These are phyloP conservation scores for Paracoccidioides lutzii DNA, from an alignment of 2,329 filamentous ascomycete species.

Conservation along the genomic window DNA sequence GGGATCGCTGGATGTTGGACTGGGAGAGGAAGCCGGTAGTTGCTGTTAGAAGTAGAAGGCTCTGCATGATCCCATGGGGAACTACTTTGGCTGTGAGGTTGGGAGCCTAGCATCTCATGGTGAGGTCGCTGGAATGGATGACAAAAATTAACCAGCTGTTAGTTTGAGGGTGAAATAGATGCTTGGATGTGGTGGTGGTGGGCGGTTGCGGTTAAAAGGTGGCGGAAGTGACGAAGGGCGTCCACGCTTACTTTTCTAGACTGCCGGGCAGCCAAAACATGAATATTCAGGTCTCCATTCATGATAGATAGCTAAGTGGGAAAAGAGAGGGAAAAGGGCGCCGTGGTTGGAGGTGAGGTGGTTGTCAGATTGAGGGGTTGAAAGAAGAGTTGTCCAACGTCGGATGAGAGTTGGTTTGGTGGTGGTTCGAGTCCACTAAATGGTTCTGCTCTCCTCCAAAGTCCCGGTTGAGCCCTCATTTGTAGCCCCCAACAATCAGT, in stretches of 20 bases:
- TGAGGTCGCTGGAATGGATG: conserved; percentile 19
- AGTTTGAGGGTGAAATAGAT: neutral
- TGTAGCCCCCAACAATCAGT: neutral
- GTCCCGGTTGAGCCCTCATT: neutral
- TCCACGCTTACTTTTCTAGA: conserved; percentile 24
- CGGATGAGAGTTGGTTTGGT: neutral
- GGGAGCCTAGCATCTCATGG: conserved; percentile 25
- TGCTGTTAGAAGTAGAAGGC: neutral
- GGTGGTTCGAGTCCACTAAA: neutral
- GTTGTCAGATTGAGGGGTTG: neutral
- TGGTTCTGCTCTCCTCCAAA: neutral
- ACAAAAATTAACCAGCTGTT: conserved; percentile 12
- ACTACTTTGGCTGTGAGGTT: conserved; percentile 15
- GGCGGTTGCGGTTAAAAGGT: neutral
- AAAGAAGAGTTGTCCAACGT: neutral
- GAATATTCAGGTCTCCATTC: conserved; percentile 25
- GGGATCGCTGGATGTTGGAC: conserved; percentile 15
- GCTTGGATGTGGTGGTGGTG: neutral
- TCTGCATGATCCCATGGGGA: conserved; percentile 14
- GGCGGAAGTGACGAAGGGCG: neutral
- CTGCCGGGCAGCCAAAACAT: conserved; percentile 23
- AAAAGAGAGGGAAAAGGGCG: neutral
- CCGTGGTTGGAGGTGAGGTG: neutral
- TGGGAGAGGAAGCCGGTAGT: conserved; percentile 7
- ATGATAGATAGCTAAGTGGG: conserved; percentile 13